A percentile compares a stretch with the other conserved stretches of the same genome.
Conservation (phyloP, 768 basidiomycete species). For the Leccinum barrowsii region DNA sequence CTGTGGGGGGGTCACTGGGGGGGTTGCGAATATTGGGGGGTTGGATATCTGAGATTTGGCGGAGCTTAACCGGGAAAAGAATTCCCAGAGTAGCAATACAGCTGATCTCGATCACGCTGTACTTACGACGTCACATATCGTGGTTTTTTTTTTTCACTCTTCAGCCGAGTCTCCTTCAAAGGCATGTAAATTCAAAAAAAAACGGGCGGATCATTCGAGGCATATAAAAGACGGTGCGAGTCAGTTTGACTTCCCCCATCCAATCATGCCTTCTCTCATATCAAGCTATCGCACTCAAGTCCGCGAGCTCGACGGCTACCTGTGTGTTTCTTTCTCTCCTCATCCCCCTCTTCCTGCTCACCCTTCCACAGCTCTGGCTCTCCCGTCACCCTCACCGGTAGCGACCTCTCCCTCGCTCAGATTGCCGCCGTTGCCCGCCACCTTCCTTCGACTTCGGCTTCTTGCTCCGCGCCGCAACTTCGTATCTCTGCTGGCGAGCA, state of each 20-base stretch:
- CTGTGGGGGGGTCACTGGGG: slow-evolving; percentile 6
- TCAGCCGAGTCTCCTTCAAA: neutral
- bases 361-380: slow-evolving; percentile 49
- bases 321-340: slow-evolving; percentile 37
- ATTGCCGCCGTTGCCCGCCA: slow-evolving; percentile 75
- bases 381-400: slow-evolving; percentile 63
- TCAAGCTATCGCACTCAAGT: slow-evolving; percentile 55
- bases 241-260: neutral
- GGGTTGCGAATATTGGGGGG: neutral
- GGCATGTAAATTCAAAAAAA: neutral
- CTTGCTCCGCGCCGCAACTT: slow-evolving; percentile 16
- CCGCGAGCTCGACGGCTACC: slow-evolving; percentile 62
- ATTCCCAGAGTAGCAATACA: neutral
- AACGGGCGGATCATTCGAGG: slow-evolving; percentile 18
- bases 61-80: slow-evolving; percentile 1
- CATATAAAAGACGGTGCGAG: slow-evolving; percentile 6
- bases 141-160: slow-evolving; percentile 6
- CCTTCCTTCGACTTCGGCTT: slow-evolving; percentile 40
- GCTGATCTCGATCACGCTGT: slow-evolving; percentile 11
- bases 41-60: slow-evolving; percentile 12
- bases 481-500: slow-evolving; percentile 18
- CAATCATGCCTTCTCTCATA: slow-evolving; percentile 38
- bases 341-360: neutral
- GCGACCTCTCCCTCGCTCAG: slow-evolving; percentile 69
- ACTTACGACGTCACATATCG: slow-evolving; percentile 20